A percentile compares a stretch with the other conserved stretches of the same genome.
phyloP scores from a whole-genome alignment of 2,329 filamentous ascomycete genomes.

The Venturia asperata region DNA sequence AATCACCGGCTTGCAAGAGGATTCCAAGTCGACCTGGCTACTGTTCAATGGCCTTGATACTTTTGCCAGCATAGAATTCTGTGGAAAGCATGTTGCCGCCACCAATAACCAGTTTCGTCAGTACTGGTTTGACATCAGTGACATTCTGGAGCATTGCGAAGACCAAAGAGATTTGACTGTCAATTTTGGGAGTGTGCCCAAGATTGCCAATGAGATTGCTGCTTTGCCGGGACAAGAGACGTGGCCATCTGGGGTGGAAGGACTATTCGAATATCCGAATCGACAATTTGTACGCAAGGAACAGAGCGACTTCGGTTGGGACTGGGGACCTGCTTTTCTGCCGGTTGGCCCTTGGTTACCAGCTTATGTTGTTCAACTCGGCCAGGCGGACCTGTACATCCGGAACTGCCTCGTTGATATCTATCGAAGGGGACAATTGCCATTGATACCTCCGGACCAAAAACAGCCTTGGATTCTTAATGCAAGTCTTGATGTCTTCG shows the following conservation, averaged over 20 bases:
- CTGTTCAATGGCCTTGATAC: slow-evolving; percentile 58
- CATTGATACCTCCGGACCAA: slow-evolving; percentile 52
- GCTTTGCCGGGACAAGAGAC: slow-evolving; percentile 41
- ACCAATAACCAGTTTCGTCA: slow-evolving; percentile 59
- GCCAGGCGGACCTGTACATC: slow-evolving; percentile 34
- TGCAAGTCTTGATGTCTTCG: slow-evolving; percentile 52
- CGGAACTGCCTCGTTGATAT: slow-evolving; percentile 52
- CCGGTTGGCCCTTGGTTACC: slow-evolving; percentile 58
- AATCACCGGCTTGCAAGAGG: slow-evolving; percentile 27
- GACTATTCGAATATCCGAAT: slow-evolving; percentile 46
- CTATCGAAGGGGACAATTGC: slow-evolving; percentile 52
- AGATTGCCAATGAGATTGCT: slow-evolving; percentile 48
- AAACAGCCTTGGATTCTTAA: slow-evolving; percentile 53
- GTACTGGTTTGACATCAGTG: slow-evolving; percentile 52
- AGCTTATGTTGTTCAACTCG: slow-evolving; percentile 49
- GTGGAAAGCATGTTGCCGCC: slow-evolving; percentile 46
- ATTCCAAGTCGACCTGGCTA: slow-evolving; percentile 42
- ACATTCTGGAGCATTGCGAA: slow-evolving; percentile 39
- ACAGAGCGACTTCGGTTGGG: slow-evolving; percentile 59
- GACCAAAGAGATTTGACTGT: slow-evolving; percentile 36
- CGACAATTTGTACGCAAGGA: slow-evolving; percentile 54
- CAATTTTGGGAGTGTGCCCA: slow-evolving; percentile 51
- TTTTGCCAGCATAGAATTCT: slow-evolving; percentile 51
- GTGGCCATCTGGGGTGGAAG: slow-evolving; percentile 34
- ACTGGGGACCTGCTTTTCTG: slow-evolving; percentile 53